Conservation (phyloP, 2,329 filamentous ascomycete species). For the Aspergillus ochraceoroseus region DNA sequence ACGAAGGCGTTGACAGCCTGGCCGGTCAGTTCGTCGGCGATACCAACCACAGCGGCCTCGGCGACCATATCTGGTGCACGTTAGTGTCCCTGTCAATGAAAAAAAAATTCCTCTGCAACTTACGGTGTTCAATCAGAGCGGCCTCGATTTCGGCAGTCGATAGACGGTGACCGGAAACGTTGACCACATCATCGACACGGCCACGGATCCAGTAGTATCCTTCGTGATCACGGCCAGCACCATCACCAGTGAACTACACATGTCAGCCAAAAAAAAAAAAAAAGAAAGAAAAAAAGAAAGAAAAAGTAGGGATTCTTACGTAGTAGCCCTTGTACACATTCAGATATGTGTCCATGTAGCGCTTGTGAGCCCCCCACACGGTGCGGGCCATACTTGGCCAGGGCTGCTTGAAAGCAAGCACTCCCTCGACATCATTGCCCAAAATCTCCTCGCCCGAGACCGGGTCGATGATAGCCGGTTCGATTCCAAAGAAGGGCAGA, state of each 20-base stretch:
- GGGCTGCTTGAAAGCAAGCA: constrained; percentile 91
- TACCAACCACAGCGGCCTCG: constrained; percentile 91
- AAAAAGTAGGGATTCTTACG: constrained; percentile 52
- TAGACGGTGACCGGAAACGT: constrained; percentile 91
- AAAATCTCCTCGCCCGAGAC: constrained; percentile 88
- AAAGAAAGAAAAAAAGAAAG: no score
- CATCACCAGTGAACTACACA: constrained; percentile 62
- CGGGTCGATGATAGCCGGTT: constrained; percentile 95
- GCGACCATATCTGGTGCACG: constrained; percentile 54
- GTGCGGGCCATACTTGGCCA: constrained; percentile 99
- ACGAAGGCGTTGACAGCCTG: constrained; percentile 98
- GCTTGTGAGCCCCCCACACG: constrained; percentile 94
- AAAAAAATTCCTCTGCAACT: no score
- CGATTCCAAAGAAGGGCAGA: constrained; percentile 95
- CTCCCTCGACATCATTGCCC: constrained; percentile 95
- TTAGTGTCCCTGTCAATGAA: no score
- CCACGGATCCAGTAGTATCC: constrained; percentile 99
- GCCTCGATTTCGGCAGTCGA: constrained; percentile 98
- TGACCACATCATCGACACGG: constrained; percentile 96
- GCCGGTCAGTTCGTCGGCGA: constrained; percentile 87
- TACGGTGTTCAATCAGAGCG: constrained; percentile 83
- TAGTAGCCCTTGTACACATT: constrained; percentile 98
- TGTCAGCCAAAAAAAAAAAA: no score
- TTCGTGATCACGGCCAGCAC: constrained; percentile 91
- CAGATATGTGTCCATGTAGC: constrained; percentile 97